Base-by-base conservation (phyloP, 2,329 filamentous ascomycete species). In the Penicillium sp. region DNA sequence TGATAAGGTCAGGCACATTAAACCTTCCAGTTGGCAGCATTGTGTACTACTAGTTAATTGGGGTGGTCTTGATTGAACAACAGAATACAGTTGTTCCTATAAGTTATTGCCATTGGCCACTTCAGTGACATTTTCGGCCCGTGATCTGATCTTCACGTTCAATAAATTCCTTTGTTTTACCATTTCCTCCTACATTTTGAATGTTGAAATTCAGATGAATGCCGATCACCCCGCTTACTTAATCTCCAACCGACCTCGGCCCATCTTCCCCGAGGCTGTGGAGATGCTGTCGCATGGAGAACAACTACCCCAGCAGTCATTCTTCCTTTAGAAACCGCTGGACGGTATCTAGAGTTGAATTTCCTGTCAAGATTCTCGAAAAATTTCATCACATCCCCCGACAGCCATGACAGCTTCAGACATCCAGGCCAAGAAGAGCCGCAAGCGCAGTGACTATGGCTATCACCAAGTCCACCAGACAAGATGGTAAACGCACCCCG, bases 391-490 rank as follows among this genome's bases (percentile, higher is more conserved):
- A 3, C 11, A 28, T 8, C 8, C 40, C 25, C 22, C 13, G 42
- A 19, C 35, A 10, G 40, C 16, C 25, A 73, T 75, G 70, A 64
- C 69, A 19, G 62, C 70, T 8, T 59, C 72, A 59, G 71, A 77
- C 30, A 69, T 69, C 52, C 65, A 76, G 37, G 79, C 87, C 52
- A 93, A 91, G 77, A 79, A 79, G 63, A 85, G 89, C 52, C 84
- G 79, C 51, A 85, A 65, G 45, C 73, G 91, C 63, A 79, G 80
- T 42, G 91, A 97, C 77, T 97, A 97, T 77, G 82, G 83, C 52
- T 96, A 89, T 75, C 81, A 88, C 45, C 83, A 94, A 30, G 90
- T 95, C 66, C 96, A 96, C 75, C 84, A 92, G 59, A 96, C 93
- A 62, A 80, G 93, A 86, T 97, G 93, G 93, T 93, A 68, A 60